These are phyloP conservation scores for Ophidiomyces ophidiicola DNA, from an alignment of 2,329 filamentous ascomycete genomes.

Conservation along the genomic window DNA sequence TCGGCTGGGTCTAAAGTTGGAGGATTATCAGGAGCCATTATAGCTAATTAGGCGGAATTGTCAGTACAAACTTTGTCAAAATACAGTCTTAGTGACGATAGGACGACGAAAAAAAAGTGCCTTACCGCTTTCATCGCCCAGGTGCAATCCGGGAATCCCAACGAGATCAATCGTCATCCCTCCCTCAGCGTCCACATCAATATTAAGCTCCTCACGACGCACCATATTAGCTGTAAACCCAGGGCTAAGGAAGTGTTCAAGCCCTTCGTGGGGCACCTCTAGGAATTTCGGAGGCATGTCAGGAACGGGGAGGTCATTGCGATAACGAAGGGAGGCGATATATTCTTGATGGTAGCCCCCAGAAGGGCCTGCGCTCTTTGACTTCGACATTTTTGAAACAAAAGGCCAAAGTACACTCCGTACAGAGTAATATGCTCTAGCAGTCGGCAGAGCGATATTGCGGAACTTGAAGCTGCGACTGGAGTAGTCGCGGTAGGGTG, in stretches of 20 bases:
- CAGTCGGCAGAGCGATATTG: no score
- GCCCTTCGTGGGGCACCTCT: conserved; percentile 86
- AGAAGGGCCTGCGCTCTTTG: conserved; percentile 29
- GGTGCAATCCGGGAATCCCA: conserved; percentile 86
- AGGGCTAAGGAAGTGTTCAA: conserved; percentile 80
- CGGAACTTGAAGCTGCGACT: background rate
- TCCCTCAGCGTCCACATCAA: conserved; percentile 93
- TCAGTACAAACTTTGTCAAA: background rate
- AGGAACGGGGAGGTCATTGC: conserved; percentile 87
- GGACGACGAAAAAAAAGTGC: conserved; percentile 8
- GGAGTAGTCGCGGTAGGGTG: background rate
- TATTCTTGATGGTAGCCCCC: conserved; percentile 74
- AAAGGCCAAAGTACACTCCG: background rate
- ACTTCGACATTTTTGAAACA: conserved; percentile 26
- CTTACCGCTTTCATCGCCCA: conserved; percentile 85
- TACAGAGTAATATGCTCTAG: no score
- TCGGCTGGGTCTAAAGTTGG: conserved; percentile 72
- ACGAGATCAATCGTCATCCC: conserved; percentile 95
- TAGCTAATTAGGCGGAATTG: conserved; percentile 43
- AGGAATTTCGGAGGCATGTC: conserved; percentile 92
- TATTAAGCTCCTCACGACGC: conserved; percentile 84
- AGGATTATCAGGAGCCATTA: conserved; percentile 62
- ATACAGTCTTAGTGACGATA: conserved; percentile 1
- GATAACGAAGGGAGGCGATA: conserved; percentile 88
- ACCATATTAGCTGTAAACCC: conserved; percentile 81